phyloP scores from a whole-genome alignment of 768 basidiomycete species.

The Phylloporus scabripes region DNA sequence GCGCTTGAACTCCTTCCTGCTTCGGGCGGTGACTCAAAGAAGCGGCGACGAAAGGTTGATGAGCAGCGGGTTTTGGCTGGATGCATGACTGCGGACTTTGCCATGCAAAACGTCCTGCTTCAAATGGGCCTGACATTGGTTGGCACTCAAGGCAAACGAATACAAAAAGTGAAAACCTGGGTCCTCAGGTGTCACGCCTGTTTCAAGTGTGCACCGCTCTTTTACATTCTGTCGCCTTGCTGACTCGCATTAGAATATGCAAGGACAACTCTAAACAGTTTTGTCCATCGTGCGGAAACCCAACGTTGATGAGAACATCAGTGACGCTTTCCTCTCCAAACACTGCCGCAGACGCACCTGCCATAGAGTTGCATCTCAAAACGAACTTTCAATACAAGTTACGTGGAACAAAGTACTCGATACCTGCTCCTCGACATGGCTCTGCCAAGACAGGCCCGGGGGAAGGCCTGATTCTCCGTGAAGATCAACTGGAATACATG shows the following conservation, averaged over 20 bases:
- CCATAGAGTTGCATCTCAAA: conserved; percentile 88
- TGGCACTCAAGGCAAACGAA: conserved; percentile 84
- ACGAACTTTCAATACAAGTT: conserved; percentile 91
- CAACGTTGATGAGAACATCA: conserved; percentile 84
- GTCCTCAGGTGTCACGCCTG: conserved; percentile 96
- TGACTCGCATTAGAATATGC: conserved; percentile 62
- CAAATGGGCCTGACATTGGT: conserved; percentile 92
- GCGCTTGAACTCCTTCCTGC: conserved; percentile 78
- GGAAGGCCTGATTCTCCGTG: conserved; percentile 80
- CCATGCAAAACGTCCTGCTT: conserved; percentile 95
- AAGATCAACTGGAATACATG: conserved; percentile 88
- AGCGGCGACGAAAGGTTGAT: conserved; percentile 33
- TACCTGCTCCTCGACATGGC: conserved; percentile 87
- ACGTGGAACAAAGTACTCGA: conserved; percentile 88
- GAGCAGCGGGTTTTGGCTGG: conserved; percentile 55
- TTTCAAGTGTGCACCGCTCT: conserved; percentile 74
- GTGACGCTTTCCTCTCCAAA: conserved; percentile 74
- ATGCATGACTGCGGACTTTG: conserved; percentile 98
- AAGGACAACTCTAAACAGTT: conserved; percentile 94
- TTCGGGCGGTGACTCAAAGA: conserved; percentile 26
- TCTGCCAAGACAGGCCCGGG: conserved; percentile 79
- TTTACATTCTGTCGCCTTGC: background rate
- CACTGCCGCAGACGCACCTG: conserved; percentile 54
- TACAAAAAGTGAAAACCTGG: conserved; percentile 91
- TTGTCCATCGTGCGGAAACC: conserved; percentile 95